Base-by-base conservation (phyloP, 2,329 filamentous ascomycete species). In the Neocatenulostroma microsporum region DNA sequence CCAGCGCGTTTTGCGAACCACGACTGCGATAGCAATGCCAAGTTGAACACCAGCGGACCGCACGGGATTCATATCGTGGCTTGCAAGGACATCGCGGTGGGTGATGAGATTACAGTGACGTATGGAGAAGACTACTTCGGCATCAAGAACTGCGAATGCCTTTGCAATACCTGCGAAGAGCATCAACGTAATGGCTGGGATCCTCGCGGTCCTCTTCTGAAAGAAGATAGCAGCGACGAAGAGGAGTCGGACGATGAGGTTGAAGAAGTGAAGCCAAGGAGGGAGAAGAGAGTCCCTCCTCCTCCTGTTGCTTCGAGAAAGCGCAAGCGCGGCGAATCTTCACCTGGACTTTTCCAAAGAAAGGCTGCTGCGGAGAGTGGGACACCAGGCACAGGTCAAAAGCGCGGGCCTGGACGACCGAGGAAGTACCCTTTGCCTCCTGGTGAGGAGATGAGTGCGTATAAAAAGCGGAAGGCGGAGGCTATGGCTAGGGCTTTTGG, bases 71-170 rank as follows among this genome's bases (percentile, higher is more conserved):
- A 93, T 55, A 88, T 98, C 39, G 77, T 94, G 33, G 86, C 91
- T 3, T 77, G 79, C 21, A 78, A 80, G 47, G 74, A 88, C 40
- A 96, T 98, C 43, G 75, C 82, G 9, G 69, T 82, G 1, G 91
- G 88, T 3, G 88, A 98, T 42, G 91, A 98, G 60, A 94, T 98
- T 41, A 98, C 91, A 0, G 91, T 98, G 0, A 89, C 82, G 0
- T 98, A 98, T 54, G 87, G 89, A 17, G 87, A 94, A 13, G 87
- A 85, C 56, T 98, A 98, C 60, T 98, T 98, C 64, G 91, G 91
- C 2, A 80, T 86, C 29, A 78, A 88, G 57, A 98, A 98, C 50
- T 88, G 87, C 60, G 91, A 98, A 57, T 98, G 91, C 57, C 68
- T 98, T 2, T 98, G 91, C 60, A 73, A 74, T 49, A 91, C 84